These are phyloP conservation scores for Vaccinium darrowii DNA, from an alignment of 148 eudicot species.

Conservation along the genomic window DNA sequence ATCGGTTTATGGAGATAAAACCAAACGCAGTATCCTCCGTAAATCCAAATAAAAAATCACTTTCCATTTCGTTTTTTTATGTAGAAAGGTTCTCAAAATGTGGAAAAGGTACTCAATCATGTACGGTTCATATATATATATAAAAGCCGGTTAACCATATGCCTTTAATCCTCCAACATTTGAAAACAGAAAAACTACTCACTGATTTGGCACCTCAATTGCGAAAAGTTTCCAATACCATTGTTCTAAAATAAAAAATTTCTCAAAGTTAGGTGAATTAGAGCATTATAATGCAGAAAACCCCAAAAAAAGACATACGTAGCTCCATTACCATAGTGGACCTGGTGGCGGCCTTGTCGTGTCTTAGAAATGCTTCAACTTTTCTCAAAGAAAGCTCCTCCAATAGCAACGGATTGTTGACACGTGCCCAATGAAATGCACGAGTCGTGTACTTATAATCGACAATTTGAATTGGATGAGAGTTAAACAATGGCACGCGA, in stretches of 20 bases:
- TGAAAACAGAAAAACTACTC: background rate
- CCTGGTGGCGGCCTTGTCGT: background rate
- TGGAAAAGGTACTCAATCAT: no score
- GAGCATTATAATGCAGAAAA: background rate
- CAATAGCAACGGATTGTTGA: background rate
- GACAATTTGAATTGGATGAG: background rate
- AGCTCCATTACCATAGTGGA: slow-evolving; percentile 14
- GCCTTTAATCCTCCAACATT: background rate
- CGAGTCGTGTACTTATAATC: background rate
- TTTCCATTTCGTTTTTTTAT: no score
- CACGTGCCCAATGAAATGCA: background rate
- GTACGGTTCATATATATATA: no score
- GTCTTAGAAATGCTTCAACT: slow-evolving; percentile 6
- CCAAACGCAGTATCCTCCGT: no score
- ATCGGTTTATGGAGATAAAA: no score
- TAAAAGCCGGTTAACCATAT: background rate
- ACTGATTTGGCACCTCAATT: background rate
- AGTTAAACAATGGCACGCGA: background rate
- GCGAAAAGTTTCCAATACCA: background rate
- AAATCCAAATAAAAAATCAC: no score
- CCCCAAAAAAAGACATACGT: background rate
- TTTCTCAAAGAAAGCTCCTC: background rate
- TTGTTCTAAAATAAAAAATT: background rate
- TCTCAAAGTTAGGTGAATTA: background rate
- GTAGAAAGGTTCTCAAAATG: no score